Base-by-base conservation (phyloP, 257 asterid genomes). In the Solanum gracilifrons region DNA sequence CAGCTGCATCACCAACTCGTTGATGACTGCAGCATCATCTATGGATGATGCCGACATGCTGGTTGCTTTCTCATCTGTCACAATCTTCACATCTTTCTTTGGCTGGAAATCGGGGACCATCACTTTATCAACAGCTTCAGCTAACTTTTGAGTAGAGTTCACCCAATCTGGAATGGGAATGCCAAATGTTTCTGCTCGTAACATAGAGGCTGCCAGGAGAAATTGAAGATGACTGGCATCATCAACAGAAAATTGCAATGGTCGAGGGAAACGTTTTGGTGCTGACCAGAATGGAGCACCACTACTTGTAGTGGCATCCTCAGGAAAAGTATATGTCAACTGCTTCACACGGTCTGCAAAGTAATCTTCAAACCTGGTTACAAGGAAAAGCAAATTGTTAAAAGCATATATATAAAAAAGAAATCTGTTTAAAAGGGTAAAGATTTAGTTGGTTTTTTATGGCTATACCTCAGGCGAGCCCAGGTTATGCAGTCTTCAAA, bases 221-320 rank as follows among this genome's bases (percentile, higher is more conserved):
- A 95, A 95, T 84, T 96, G 98, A 87, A 96, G 98, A 91, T 96
- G 95, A 91, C 98, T 94, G 58, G 93, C 90, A 92, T 96, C 99
- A 51, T 90, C 72, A 39, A 87, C 80, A 77, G 95, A 94, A 86
- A 94, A 95, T 92, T 92, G 90, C 88, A 96, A 91, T 46, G 98
- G 96, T 5, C 88, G 94, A 83, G 99, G 99, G 86, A 95, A 96
- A 75, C 99, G 91, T 90, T 96, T 96, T 23, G 99, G 99, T 37
- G 99, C 97, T n/a, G 99, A 96, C 99, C 99, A 96, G 88, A 96
- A 96, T 76, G 95, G 98, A 85, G 95, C 95, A 77, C 99, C 99
- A 31, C 93, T 95, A 89, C 98, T 95, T 51, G 98, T 96, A 76
- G 96, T 92, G 88, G 99, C 96, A 89, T 96, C 98, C 90, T 96